Evolutionary conservation across 352 stramenopile species (phyloP).

Genomic region (Phytophthora palmivora): DNA sequence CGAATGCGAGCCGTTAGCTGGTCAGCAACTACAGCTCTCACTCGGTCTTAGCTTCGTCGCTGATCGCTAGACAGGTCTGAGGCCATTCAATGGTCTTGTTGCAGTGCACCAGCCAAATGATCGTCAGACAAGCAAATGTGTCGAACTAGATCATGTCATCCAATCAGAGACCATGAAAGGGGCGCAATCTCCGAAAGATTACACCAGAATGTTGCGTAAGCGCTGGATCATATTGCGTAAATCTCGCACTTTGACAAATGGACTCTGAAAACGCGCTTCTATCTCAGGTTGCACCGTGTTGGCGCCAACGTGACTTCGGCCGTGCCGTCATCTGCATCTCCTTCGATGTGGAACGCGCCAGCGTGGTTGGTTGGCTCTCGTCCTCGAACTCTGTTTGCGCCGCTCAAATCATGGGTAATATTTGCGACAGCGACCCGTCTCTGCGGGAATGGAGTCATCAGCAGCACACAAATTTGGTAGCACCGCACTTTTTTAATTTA

Average conservation of each 20-base stretch:
- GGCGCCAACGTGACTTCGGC: neutral
- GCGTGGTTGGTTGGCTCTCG: constrained; percentile 1
- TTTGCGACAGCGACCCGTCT: constrained; percentile 8
- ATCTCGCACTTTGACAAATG: neutral
- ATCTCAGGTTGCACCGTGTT: neutral
- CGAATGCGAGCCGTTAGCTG: neutral
- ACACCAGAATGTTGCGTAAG: constrained; percentile 6
- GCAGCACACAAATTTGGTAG: constrained; percentile 3
- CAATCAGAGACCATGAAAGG: constrained; percentile 10
- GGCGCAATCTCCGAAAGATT: constrained; percentile 19
- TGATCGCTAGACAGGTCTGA: no score
- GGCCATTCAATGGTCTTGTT: neutral
- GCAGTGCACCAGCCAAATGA: neutral
- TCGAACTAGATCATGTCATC: neutral
- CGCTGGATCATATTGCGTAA: neutral
- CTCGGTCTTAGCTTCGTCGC: neutral
- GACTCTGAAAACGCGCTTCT: neutral
- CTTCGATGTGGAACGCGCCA: constrained; percentile 5
- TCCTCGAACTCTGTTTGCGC: constrained; percentile 12
- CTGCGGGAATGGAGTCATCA: constrained; percentile 27
- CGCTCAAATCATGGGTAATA: constrained; percentile 25
- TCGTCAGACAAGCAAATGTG: neutral
- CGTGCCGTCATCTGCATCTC: constrained; percentile 8
- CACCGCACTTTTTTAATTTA: constrained; percentile 26
- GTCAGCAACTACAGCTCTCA: neutral